phyloP scores from a whole-genome alignment of 148 eudicot species.

The Chenopodium formosanum region DNA sequence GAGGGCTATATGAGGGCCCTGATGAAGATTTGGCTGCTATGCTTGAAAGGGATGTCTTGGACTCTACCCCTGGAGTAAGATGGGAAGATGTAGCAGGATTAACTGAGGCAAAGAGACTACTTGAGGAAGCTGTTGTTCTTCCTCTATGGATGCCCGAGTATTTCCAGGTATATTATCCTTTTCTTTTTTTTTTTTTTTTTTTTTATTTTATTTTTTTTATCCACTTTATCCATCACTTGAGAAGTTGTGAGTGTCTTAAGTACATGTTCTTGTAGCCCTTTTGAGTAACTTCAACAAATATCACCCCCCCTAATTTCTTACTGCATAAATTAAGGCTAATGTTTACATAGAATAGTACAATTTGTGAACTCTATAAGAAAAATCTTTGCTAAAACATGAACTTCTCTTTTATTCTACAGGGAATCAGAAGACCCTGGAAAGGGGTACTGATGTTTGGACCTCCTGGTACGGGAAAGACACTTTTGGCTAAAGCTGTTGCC shows the following conservation, averaged over 20 bases:
- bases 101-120: conserved; percentile 94
- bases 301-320: not conserved
- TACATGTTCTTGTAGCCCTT: not conserved
- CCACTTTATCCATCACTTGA: too few species aligned
- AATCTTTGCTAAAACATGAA: not conserved
- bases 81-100: conserved; percentile 99
- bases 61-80: conserved; percentile 87
- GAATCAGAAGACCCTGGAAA: conserved; percentile 98
- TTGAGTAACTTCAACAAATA: not conserved
- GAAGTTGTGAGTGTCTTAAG: too few species aligned
- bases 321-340: not conserved
- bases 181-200: too few species aligned
- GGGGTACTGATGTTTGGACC: conserved; percentile 99
- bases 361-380: not conserved
- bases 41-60: conserved; percentile 99
- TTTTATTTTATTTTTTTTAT: too few species aligned
- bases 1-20: conserved; percentile 92
- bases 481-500: conserved; percentile 98
- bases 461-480: conserved; percentile 99
- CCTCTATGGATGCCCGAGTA: conserved; percentile 99
- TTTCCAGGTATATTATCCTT: conserved; percentile 62
- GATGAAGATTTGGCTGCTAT: conserved; percentile 97
- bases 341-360: too few species aligned
- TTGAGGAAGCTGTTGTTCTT: conserved; percentile 99
- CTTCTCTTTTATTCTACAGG: conserved; percentile 42